A percentile compares a stretch with the other conserved stretches of the same genome.
These are phyloP conservation scores for Sarocladiaceae sp. DNA, from an alignment of 2,329 filamentous ascomycete genomes.

Conservation along the genomic window DNA sequence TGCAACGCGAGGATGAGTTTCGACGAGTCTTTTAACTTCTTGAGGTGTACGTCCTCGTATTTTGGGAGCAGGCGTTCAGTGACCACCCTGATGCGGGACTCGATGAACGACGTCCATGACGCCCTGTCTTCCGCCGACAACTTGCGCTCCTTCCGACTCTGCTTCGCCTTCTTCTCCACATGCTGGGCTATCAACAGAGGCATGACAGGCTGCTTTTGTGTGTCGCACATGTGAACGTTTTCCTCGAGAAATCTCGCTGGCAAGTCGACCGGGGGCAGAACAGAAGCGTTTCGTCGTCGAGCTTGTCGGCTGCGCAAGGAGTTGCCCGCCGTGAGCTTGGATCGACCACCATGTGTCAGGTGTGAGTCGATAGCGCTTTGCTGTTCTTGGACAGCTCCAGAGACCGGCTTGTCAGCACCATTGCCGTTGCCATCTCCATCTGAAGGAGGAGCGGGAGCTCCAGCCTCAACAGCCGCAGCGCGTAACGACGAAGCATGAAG, in stretches of 20 bases:
- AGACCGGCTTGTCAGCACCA: neutral
- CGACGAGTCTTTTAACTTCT: too few species aligned
- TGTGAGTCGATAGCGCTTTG: slow-evolving; percentile 1
- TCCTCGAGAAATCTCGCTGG: neutral
- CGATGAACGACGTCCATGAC: slow-evolving; percentile 1
- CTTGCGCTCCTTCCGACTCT: neutral
- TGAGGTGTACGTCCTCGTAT: too few species aligned
- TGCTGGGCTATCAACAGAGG: neutral
- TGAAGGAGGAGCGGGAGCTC: neutral
- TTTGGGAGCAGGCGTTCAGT: neutral
- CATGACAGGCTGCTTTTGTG: neutral
- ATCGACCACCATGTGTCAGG: neutral
- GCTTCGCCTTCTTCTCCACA: neutral
- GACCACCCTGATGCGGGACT: slow-evolving; percentile 8
- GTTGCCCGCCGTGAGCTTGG: neutral
- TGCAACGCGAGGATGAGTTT: neutral
- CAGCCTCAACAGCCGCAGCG: neutral
- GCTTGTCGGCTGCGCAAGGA: slow-evolving; percentile 6
- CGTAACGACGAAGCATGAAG: neutral
- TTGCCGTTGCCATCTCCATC: neutral
- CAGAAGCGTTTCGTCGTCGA: slow-evolving; percentile 8
- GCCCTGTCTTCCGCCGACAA: neutral
- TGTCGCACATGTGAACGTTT: neutral
- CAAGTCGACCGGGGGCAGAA: slow-evolving; percentile 3
- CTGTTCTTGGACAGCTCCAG: neutral